Evolutionary conservation across 225 moss, liverwort and hornwort species (phyloP).

Genomic region (Pseudisothecium myosuroides): DNA sequence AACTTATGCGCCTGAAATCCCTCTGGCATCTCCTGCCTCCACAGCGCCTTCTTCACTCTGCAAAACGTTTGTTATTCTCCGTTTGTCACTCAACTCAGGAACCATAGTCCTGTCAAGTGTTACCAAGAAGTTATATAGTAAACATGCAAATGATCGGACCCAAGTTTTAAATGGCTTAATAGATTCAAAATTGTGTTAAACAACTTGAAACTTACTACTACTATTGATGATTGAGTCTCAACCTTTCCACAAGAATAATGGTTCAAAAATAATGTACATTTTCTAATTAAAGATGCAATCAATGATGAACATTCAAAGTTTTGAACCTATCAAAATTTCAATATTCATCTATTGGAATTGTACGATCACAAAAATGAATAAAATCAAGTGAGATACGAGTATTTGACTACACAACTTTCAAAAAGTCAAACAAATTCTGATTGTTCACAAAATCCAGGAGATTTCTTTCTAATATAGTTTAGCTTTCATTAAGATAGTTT

Average conservation of each 20-base stretch:
- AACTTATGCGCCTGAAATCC: conserved; percentile 50
- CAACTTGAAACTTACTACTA: background rate
- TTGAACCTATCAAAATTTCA: background rate
- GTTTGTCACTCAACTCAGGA: background rate
- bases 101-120: background rate
- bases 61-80: background rate
- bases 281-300: background rate
- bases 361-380: background rate
- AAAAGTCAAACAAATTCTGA: background rate
- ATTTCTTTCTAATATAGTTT: too few species aligned
- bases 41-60: conserved; percentile 64
- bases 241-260: background rate
- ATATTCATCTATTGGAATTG: background rate
- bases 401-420: background rate
- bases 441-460: background rate
- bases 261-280: background rate
- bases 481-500: background rate
- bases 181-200: background rate
- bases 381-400: background rate
- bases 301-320: background rate
- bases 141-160: background rate
- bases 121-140: background rate
- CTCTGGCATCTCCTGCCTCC: conserved; percentile 54
- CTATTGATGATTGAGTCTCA: background rate
- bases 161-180: background rate